Evolutionary conservation across 257 asterid species (phyloP).

Genomic region (Solanum bulbocastanum): DNA sequence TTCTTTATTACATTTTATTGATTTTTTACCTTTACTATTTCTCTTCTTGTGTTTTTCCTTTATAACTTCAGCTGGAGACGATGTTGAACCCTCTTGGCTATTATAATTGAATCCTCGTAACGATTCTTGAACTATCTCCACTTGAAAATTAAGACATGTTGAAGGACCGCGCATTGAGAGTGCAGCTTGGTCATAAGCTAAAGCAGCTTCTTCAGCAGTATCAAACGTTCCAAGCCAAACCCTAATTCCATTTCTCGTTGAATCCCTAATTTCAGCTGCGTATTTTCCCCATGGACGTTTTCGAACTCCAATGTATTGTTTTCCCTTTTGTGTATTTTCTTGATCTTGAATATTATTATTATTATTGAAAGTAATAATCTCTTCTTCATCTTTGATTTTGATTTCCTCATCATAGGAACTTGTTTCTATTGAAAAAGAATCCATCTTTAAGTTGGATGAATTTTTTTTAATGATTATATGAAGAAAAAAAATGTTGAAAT

Average conservation of each 20-base stretch:
- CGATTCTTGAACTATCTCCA: background rate
- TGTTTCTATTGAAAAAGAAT: background rate
- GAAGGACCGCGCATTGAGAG: background rate
- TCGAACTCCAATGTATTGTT: background rate
- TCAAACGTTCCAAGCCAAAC: constrained; percentile 11
- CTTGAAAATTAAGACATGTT: background rate
- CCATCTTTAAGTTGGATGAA: background rate
- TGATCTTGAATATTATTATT: background rate
- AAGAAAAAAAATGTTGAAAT: background rate
- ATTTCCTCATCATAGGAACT: background rate
- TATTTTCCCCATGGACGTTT: constrained; percentile 14
- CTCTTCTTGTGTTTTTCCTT: constrained; percentile 8
- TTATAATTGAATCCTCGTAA: background rate
- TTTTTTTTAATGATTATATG: background rate
- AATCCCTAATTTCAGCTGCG: constrained; percentile 12
- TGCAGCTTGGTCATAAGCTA: constrained; percentile 11
- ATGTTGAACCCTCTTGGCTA: background rate
- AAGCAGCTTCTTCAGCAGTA: constrained; percentile 5
- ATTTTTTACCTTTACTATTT: background rate
- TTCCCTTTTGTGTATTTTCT: background rate
- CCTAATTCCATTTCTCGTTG: background rate
- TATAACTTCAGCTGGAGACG: background rate
- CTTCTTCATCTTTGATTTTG: background rate
- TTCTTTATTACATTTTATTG: background rate
- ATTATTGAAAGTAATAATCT: background rate